Evolutionary conservation across 2,329 filamentous ascomycete species (phyloP), one percentile per base, ranked within the genome.

Genomic region (Epichloe gansuensis): DNA sequence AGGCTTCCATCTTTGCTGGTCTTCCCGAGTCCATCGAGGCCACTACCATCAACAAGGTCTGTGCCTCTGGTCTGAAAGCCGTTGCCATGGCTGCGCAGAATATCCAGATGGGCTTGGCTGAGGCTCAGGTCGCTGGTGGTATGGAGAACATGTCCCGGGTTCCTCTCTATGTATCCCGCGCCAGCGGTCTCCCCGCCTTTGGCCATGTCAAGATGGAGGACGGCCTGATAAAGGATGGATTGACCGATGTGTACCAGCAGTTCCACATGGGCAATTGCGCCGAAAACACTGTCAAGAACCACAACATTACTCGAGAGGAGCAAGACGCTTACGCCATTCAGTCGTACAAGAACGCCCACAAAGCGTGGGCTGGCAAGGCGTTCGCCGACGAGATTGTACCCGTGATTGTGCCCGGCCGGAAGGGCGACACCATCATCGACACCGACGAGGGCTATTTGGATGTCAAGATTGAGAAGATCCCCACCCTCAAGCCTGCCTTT

Each of bases 111-210:
- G 91, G 93, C 5, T 77, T 95, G 9, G 81, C 89, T 15, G 87
- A 95, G 62, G 90, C 87, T 0, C 87, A 95, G 66, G 77, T 97
- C 7, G 93, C 93, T 1, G 93, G 93, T 56, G 93, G 93, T 51
- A 96, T 98, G 87, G 93, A 98, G 73, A 96, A 88, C 70, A 98
- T 98, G 93, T 88, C 87, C 5, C 80, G 86, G 40, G 89, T 95
- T 4, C 93, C 93, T 3, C 94, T 94, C 70, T 97, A 96, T 65
- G 72, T 94, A 34, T 82, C 86, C 7, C 82, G 93, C 35, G 81
- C 89, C n/a, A 88, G 82, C 62, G 80, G 85, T 56, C 75, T 93
- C 87, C 90, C 1, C n/a, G 74, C 89, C 0, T 96, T 97, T 63
- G 93, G 93, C 36, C 82, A 95, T 61, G 75, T 93, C 59, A 86